Conservation (phyloP, 148 eudicot species). For the Rhododendron mucronatum region DNA sequence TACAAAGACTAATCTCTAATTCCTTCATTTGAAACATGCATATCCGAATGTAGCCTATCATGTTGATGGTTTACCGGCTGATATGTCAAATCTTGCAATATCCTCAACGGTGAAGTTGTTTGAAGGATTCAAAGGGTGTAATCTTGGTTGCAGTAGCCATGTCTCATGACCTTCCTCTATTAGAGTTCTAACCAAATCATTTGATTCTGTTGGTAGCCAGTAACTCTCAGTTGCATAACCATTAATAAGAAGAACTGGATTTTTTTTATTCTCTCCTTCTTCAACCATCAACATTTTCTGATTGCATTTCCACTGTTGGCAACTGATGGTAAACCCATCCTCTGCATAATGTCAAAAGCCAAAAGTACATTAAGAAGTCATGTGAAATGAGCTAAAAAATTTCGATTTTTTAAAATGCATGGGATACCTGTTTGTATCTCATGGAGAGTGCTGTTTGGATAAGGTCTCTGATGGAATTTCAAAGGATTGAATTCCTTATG, state of each 20-base stretch:
- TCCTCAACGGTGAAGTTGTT: constrained; percentile 28
- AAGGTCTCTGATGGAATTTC: constrained; percentile 3
- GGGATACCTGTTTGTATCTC: constrained; percentile 30
- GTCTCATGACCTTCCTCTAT: constrained; percentile 28
- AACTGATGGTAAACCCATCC: constrained; percentile 27
- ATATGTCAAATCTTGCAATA: constrained; percentile 35
- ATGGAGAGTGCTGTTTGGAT: constrained; percentile 24
- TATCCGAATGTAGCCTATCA: background rate
- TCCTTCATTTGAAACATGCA: background rate
- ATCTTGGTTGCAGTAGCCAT: constrained; percentile 31
- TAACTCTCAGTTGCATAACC: constrained; percentile 32
- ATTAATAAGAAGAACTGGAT: constrained; percentile 29
- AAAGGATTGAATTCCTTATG: background rate
- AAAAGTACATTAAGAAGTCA: background rate
- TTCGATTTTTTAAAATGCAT: background rate
- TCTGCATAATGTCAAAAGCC: constrained; percentile 19
- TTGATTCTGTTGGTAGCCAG: constrained; percentile 34
- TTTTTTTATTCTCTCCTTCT: background rate
- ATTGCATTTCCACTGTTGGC: constrained; percentile 29
- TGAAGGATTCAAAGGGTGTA: constrained; percentile 23
- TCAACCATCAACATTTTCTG: background rate
- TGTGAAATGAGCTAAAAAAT: background rate
- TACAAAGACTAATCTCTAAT: background rate
- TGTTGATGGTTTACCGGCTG: constrained; percentile 21
- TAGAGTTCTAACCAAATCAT: constrained; percentile 35